Evolutionary conservation across 176 grass and related monocot genomes (phyloP), one percentile per base, ranked within the genome.

Genomic region (Musa acuminata): DNA sequence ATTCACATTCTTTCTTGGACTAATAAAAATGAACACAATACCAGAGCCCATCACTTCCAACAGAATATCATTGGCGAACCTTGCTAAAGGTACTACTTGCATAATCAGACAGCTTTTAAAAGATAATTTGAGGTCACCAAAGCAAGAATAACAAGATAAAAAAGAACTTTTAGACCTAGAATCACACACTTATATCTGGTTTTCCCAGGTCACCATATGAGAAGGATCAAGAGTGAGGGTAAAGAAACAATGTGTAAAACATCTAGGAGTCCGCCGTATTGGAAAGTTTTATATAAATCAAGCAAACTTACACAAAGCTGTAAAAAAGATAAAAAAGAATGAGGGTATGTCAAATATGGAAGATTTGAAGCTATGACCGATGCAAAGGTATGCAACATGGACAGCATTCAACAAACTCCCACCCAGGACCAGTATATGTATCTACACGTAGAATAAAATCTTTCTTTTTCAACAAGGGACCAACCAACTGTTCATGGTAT

Each of bases 1-100:
- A 74, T 6, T 99, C 88, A 49, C 91, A 99, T 89, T 99, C 96
- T 77, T 99, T 91, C 74, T 99, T 91, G 54, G 96, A 94, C 96
- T 99, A 77, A 51, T 75, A 85, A 88, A 19, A 78, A 64, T 8
- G 17, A 53, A 71, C 8, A 76, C 7, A 81, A 43, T 43, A 55
- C 52, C 51, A 74, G 51, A 55, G 22, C 25, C 35, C n/a, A 20
- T 75, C 12, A 74, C 21, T 74, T 50, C 55, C 13, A 75, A 21
- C 5, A n/a, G 8, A 63, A 52, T n/a, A 52, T 16, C n/a, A 52
- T 13, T 22, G 17, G 14, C 0, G 51, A 76, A 76, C n/a, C 3
- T 49, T 76, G 20, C 9, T 21, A 26, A 20, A 62, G 19, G 14
- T 51, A 52, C 2, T 51, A 49, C 54, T 50, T 62, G 13, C 29